phyloP scores from a whole-genome alignment of 2,329 filamentous ascomycete species.

The Calonectria hongkongensis region DNA sequence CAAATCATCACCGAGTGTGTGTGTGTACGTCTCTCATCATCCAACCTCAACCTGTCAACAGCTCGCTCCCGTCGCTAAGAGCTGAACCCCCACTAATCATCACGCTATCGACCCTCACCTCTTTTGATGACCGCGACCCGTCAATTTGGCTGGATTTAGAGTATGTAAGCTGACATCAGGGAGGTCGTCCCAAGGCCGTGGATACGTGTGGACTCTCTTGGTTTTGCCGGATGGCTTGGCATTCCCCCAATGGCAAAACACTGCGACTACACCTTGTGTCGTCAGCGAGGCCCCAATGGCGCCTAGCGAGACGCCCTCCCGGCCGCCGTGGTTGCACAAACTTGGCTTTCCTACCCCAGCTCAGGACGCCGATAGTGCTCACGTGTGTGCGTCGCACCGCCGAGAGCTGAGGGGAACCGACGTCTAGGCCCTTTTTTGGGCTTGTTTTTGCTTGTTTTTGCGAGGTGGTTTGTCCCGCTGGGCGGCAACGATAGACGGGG shows the following conservation, averaged over 20 bases:
- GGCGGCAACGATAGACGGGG: not conserved
- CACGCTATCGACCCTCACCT: not conserved
- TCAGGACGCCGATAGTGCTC: slow-evolving; percentile 30
- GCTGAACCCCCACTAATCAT: slow-evolving; percentile 14
- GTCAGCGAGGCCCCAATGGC: slow-evolving; percentile 46
- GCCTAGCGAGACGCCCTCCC: slow-evolving; percentile 32
- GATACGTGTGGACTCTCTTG: slow-evolving; percentile 10
- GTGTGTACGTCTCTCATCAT: not conserved
- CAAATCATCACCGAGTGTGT: not conserved
- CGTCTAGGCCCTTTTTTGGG: not conserved
- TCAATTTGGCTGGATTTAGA: slow-evolving; percentile 29
- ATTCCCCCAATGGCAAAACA: slow-evolving; percentile 37
- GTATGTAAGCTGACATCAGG: slow-evolving; percentile 42
- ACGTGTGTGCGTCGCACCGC: slow-evolving; percentile 29
- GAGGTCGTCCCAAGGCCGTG: not conserved
- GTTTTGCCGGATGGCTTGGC: slow-evolving; percentile 12
- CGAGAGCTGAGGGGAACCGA: slow-evolving; percentile 2
- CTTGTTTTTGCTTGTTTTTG: not conserved
- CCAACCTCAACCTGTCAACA: not conserved
- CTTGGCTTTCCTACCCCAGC: slow-evolving; percentile 27
- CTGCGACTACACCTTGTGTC: slow-evolving; percentile 42
- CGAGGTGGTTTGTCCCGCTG: not conserved
- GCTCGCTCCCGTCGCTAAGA: not conserved
- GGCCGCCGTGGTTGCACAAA: slow-evolving; percentile 35
- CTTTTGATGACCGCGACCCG: slow-evolving; percentile 14